Conservation (phyloP, 2,329 filamentous ascomycete species). For the Cephalotrichum gorgonifer region DNA sequence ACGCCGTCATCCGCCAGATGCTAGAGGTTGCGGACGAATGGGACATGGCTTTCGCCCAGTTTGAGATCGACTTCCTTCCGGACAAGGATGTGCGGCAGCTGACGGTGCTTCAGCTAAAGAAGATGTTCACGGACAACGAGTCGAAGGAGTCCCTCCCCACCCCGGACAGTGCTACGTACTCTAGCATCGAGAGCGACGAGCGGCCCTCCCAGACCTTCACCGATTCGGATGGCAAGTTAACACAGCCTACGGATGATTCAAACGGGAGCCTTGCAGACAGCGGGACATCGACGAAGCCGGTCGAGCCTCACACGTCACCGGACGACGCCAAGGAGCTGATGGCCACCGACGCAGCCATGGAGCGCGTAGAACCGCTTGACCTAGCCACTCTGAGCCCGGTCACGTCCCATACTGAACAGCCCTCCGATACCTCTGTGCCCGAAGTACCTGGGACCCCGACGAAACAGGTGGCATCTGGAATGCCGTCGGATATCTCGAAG, state of each 20-base stretch:
- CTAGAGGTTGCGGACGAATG: slow-evolving; percentile 88
- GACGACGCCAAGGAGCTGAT: slow-evolving; percentile 20
- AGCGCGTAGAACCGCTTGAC: slow-evolving; percentile 39
- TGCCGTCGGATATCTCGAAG: neutral
- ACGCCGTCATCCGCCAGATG: slow-evolving; percentile 77
- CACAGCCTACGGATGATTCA: slow-evolving; percentile 28
- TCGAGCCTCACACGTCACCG: slow-evolving; percentile 8
- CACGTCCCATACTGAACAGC: neutral
- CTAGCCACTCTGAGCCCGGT: slow-evolving; percentile 21
- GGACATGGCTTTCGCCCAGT: slow-evolving; percentile 83
- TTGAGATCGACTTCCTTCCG: slow-evolving; percentile 87
- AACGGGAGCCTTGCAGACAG: slow-evolving; percentile 23
- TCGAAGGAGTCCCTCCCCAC: slow-evolving; percentile 65
- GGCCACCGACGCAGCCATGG: slow-evolving; percentile 24
- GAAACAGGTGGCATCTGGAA: neutral
- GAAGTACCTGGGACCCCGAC: neutral
- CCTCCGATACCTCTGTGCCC: neutral
- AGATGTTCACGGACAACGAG: slow-evolving; percentile 87
- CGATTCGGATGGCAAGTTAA: slow-evolving; percentile 36
- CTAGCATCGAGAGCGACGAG: slow-evolving; percentile 35
- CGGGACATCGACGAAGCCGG: slow-evolving; percentile 13
- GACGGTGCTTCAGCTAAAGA: slow-evolving; percentile 84
- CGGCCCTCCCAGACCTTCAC: slow-evolving; percentile 32
- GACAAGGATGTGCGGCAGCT: slow-evolving; percentile 93
- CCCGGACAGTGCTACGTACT: slow-evolving; percentile 53